Evolutionary conservation across 2,329 filamentous ascomycete genomes (phyloP), one percentile per base, ranked within the genome.

Genomic region (Cladophialophora immunda): DNA sequence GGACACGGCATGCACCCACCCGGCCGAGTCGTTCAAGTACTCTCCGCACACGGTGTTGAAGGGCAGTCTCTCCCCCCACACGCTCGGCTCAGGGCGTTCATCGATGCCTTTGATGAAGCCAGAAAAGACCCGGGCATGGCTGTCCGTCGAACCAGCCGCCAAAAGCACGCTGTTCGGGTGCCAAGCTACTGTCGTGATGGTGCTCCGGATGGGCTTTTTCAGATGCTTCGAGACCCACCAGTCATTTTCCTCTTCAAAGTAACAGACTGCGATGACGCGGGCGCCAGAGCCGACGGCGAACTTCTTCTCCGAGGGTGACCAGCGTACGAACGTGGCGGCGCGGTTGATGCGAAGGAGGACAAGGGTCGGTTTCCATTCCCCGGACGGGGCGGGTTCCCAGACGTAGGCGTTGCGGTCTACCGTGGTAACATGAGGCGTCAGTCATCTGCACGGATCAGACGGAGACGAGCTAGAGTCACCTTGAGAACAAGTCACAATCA

Each of bases 201-300:
- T 99, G 78, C 93, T 97, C 73, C 94, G 92, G 75, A 99, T 97
- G 22, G 95, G 95, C 87, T 98, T 99, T 88, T 98, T 98, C 77
- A 99, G 83, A 81, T 99, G 95, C 86, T 99, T 99, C 41, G 94
- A 97, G 50, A 99, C 94, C 95, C 95, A 99, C 95, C 95, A 99
- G 84, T 99, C 94, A 81, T 99, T 97, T 81, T 99, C 95, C 79
- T 97, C 92, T 78, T 99, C 95, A 75, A 99, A 99, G 84, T 98
- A 98, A 85, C 95, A 99, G 73, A 98, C 87, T 47, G 95, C 93
- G 75, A 99, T 97, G 71, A 97, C 91, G 70, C 95, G 90, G 74
- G 97, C 95, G 69, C 95, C 95, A 30, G 94, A 97, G 68, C 95
- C 95, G 29, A 98, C 95, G 62, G 95, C 95, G 79, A 99, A 99